Evolutionary conservation across 2,329 filamentous ascomycete species (phyloP), one percentile per base, ranked within the genome.

Genomic region (Aspergillus aculeatinus): DNA sequence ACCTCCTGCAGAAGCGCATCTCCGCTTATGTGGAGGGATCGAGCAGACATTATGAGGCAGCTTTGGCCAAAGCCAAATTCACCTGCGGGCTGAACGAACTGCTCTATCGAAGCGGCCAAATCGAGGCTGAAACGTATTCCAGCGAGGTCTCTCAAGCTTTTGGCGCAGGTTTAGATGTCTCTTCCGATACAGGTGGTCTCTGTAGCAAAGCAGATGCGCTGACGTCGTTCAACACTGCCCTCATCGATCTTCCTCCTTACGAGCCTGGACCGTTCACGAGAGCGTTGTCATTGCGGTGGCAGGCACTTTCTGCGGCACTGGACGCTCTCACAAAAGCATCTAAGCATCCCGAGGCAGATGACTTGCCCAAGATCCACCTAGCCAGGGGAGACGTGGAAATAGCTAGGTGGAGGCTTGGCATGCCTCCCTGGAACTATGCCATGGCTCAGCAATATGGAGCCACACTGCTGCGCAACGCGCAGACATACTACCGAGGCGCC

Each of bases 151-250:
- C 69, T 47, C 69, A 69, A 23, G 78, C 77, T 16, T 83, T 80
- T 65, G 68, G 70, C 4, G 67, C 73, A 2, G 73, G 74, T 3
- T 60, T 80, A 16, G 74, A 80, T 58, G 65, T 81, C 31, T 73
- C 78, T 1, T 67, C 71, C 21, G 77, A 82, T 44, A 79, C 81
- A 2, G 80, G 81, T 60, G 79, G 77, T 16, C 77, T 85, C 9
- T 82, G 82, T 60, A 81, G 79, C 48, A 82, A 85, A 68, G 84
- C 84, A 5, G 84, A 87, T 58, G 81, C 85, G 2, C 78, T 87
- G 14, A 76, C 83, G 14, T 76, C 81, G 12, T 81, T 85, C 63
- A 83, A 83, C 48, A 76, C 79, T n/a, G 79, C 81, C 10, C 66
- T 83, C 33, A 69, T 74, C 27, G 75, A 77, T 48, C 61, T 69